These are phyloP conservation scores for Candida yuanshanica DNA, from an alignment of 805 yeast genomes.

Conservation along the genomic window DNA sequence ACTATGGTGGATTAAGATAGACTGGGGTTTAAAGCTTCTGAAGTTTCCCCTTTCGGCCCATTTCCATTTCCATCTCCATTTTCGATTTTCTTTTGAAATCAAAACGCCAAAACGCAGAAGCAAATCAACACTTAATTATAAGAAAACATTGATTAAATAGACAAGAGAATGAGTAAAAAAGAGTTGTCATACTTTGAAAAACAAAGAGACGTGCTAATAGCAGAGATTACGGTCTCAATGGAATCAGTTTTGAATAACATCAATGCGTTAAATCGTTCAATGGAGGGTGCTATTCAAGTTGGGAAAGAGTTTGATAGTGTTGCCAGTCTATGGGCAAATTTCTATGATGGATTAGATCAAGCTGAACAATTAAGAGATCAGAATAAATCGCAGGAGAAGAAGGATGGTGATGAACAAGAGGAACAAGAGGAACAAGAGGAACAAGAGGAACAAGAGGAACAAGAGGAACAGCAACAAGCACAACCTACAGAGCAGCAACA, in stretches of 20 bases:
- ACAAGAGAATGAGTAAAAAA: neutral
- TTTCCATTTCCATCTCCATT: too few relatives aligned
- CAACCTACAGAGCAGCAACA: too few relatives aligned
- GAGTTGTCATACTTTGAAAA: slow-evolving; percentile 42
- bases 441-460: slow-evolving; percentile 1
- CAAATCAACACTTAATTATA: too few relatives aligned
- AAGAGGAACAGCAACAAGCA: neutral
- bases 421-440: slow-evolving; percentile 1
- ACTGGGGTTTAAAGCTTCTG: too few relatives aligned
- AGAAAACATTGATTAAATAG: neutral
- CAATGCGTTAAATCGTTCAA: slow-evolving; percentile 59
- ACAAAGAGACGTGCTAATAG: slow-evolving; percentile 52
- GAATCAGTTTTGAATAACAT: slow-evolving; percentile 61
- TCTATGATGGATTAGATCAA: slow-evolving; percentile 48
- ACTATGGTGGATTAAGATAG: too few relatives aligned
- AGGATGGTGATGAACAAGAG: slow-evolving; percentile 1
- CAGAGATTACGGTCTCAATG: slow-evolving; percentile 53
- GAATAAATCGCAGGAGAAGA: neutral
- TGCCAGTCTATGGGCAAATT: slow-evolving; percentile 62
- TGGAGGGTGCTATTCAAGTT: slow-evolving; percentile 62
- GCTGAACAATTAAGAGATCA: slow-evolving; percentile 18
- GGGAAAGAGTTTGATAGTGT: slow-evolving; percentile 74
- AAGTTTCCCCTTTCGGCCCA: too few relatives aligned
- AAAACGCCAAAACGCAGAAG: neutral
- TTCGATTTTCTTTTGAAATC: too few relatives aligned